Conservation (phyloP, 192 early-diverging fungal genomes). For the Linnemannia zychae region DNA sequence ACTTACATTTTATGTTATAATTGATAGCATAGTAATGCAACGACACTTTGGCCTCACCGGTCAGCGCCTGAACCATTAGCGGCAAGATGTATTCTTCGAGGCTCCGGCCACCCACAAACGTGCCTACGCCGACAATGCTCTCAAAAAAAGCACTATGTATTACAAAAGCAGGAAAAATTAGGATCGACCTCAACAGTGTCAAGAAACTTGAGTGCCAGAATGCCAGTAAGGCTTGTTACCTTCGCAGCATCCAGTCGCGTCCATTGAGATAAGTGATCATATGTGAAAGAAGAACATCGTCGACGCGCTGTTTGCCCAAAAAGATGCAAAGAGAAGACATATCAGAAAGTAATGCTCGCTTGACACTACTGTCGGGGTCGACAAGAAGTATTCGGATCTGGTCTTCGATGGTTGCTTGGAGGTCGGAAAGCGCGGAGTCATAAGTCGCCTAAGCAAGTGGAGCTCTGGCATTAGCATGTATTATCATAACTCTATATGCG, state of each 20-base stretch:
- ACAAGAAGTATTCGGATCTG: slow-evolving; percentile 85
- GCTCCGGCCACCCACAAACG: slow-evolving; percentile 87
- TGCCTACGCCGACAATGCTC: slow-evolving; percentile 90
- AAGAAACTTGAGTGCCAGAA: no score
- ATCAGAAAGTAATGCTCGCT: slow-evolving; percentile 86
- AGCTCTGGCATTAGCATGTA: background rate
- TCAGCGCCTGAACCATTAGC: slow-evolving; percentile 88
- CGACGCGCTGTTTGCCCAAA: slow-evolving; percentile 84
- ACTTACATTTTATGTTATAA: background rate
- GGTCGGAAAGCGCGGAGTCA: slow-evolving; percentile 77
- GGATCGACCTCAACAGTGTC: background rate
- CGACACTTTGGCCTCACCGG: slow-evolving; percentile 56
- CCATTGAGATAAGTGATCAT: slow-evolving; percentile 98
- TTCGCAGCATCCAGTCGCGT: slow-evolving; percentile 92
- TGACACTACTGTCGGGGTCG: slow-evolving; percentile 84
- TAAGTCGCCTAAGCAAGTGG: slow-evolving; percentile 69
- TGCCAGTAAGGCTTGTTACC: slow-evolving; percentile 56
- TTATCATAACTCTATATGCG: background rate
- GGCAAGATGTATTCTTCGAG: slow-evolving; percentile 95
- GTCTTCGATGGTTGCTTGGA: slow-evolving; percentile 86
- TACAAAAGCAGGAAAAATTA: background rate
- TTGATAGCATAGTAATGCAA: background rate
- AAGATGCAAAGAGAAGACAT: slow-evolving; percentile 87
- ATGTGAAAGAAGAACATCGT: slow-evolving; percentile 89
- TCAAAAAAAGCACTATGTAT: slow-evolving; percentile 91